Evolutionary conservation across 768 basidiomycete species (phyloP).

Genomic region (Xerocomellus intermedius): DNA sequence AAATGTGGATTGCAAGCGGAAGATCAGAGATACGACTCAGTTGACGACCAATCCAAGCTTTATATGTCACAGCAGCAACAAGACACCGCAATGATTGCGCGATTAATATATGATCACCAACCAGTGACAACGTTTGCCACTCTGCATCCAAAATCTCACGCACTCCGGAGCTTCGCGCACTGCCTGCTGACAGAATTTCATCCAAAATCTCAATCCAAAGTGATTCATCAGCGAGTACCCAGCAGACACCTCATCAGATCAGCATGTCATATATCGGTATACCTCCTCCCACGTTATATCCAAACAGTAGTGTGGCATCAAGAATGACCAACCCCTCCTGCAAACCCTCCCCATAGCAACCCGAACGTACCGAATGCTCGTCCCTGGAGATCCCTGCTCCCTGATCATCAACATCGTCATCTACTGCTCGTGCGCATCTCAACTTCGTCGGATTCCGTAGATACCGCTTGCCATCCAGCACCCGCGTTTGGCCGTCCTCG

Average conservation of each 20-base stretch:
- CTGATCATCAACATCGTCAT: neutral
- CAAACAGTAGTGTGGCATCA: neutral
- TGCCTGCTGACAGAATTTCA: too few relatives aligned
- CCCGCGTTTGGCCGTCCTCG: slow-evolving; percentile 51
- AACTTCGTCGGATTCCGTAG: slow-evolving; percentile 64
- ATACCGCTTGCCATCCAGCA: slow-evolving; percentile 76
- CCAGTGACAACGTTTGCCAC: too few relatives aligned
- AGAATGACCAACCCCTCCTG: neutral
- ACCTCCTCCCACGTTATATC: neutral
- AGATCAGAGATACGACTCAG: neutral
- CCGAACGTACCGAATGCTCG: too few relatives aligned
- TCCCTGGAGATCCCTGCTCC: neutral
- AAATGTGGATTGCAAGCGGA: slow-evolving; percentile 1
- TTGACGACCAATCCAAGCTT: neutral
- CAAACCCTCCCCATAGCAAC: neutral
- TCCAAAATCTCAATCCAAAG: too few relatives aligned
- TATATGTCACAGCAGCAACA: slow-evolving; percentile 5
- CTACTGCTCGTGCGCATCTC: slow-evolving; percentile 44
- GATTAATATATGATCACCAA: too few relatives aligned
- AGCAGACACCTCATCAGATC: too few relatives aligned
- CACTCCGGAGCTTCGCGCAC: too few relatives aligned
- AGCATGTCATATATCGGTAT: neutral
- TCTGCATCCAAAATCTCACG: too few relatives aligned
- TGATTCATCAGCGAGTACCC: too few relatives aligned
- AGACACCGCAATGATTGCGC: too few relatives aligned